These are phyloP conservation scores for Boletus sp. DNA, from an alignment of 768 basidiomycete species.

Conservation along the genomic window DNA sequence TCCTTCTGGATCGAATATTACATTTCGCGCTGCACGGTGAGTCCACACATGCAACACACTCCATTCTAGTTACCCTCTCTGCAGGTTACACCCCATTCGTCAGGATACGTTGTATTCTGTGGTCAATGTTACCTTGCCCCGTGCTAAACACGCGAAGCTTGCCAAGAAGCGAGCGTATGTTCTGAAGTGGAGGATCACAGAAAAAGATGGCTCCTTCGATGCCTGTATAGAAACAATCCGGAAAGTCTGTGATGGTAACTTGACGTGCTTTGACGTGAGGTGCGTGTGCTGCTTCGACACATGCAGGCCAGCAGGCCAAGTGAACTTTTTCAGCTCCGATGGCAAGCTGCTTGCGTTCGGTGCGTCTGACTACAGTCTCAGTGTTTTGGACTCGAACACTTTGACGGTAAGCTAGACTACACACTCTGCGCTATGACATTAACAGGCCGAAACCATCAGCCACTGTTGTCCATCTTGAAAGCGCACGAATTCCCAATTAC, in stretches of 20 bases:
- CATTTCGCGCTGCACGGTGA: slow-evolving; percentile 65
- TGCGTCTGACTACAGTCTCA: slow-evolving; percentile 80
- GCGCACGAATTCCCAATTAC: slow-evolving; percentile 96
- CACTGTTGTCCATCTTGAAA: slow-evolving; percentile 80
- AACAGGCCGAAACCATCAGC: slow-evolving; percentile 45
- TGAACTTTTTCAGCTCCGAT: slow-evolving; percentile 52
- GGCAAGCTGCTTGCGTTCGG: slow-evolving; percentile 84
- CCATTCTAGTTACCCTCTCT: slow-evolving; percentile 8
- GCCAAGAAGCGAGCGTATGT: slow-evolving; percentile 59
- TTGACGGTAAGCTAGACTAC: slow-evolving; percentile 55
- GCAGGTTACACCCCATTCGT: slow-evolving; percentile 56
- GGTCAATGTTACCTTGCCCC: slow-evolving; percentile 65
- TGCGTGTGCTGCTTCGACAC: slow-evolving; percentile 30
- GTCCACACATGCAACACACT: slow-evolving; percentile 4
- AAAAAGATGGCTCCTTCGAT: slow-evolving; percentile 67
- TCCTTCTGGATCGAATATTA: slow-evolving; percentile 39
- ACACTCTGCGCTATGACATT: background rate
- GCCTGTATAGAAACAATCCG: slow-evolving; percentile 47
- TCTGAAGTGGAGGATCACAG: slow-evolving; percentile 66
- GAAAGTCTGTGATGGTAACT: slow-evolving; percentile 72
- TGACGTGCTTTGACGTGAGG: slow-evolving; percentile 92
- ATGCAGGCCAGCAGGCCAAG: slow-evolving; percentile 2
- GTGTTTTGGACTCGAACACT: slow-evolving; percentile 75
- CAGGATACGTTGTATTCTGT: slow-evolving; percentile 60
- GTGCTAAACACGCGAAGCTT: slow-evolving; percentile 51